phyloP scores from a whole-genome alignment of 2,329 filamentous ascomycete genomes.

The Nemania sp. region DNA sequence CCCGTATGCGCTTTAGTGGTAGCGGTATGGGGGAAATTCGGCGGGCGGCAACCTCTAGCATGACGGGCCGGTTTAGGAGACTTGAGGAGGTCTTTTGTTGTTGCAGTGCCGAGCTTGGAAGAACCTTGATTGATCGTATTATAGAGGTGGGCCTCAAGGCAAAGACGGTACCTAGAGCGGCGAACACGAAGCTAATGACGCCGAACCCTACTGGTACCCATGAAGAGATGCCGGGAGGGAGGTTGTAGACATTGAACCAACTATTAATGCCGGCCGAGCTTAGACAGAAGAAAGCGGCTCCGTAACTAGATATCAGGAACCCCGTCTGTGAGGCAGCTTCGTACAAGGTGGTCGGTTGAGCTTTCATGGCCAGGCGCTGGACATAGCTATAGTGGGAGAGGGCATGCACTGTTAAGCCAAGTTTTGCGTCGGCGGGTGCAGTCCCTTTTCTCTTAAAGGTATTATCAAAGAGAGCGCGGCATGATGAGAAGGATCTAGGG shows the following conservation, averaged over 20 bases:
- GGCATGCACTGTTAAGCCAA: conserved; percentile 32
- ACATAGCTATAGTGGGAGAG: conserved; percentile 58
- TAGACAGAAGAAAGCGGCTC: conserved; percentile 65
- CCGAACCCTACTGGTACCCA: conserved; percentile 71
- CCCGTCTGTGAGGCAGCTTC: conserved; percentile 72
- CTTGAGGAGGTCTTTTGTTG: conserved; percentile 15
- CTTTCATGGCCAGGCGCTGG: conserved; percentile 66
- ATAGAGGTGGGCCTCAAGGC: conserved; percentile 68
- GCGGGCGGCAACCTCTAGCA: conserved; percentile 66
- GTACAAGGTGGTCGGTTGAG: conserved; percentile 71
- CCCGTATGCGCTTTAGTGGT: conserved; percentile 57
- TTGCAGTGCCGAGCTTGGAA: conserved; percentile 51
- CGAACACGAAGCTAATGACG: conserved; percentile 70
- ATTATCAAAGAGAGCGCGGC: conserved; percentile 7
- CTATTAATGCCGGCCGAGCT: conserved; percentile 64
- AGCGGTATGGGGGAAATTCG: conserved; percentile 60
- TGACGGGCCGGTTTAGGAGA: conserved; percentile 48
- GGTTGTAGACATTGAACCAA: conserved; percentile 61
- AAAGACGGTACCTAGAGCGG: conserved; percentile 69
- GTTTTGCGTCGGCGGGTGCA: conserved; percentile 22
- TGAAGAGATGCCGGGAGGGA: conserved; percentile 63
- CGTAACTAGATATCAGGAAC: conserved; percentile 71
- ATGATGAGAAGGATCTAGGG: conserved; percentile 35
- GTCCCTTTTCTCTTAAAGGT: background rate
- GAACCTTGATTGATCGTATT: conserved; percentile 67